Percentiles rank a stretch among this genome's conserved stretches.
Evolutionary conservation across 441 rosid species (phyloP).

Genomic region (Erysimum cheiri): DNA sequence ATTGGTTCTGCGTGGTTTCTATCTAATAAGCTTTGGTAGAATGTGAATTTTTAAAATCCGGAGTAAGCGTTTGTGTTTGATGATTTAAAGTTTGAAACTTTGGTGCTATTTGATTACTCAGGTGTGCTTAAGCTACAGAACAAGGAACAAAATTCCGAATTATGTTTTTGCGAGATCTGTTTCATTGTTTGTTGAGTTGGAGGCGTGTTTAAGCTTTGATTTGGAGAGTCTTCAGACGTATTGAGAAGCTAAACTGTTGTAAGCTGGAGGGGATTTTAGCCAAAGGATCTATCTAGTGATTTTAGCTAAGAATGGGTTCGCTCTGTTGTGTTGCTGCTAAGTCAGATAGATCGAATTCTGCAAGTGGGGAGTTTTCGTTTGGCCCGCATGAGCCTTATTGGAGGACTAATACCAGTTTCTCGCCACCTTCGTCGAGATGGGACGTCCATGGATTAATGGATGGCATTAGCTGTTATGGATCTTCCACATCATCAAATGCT

Average conservation of each 20-base stretch:
- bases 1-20: constrained; percentile 25
- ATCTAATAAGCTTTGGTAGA: constrained; percentile 9
- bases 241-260: constrained; percentile 1
- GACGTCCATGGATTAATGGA: constrained; percentile 72
- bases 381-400: constrained; percentile 69
- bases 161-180: constrained; percentile 5
- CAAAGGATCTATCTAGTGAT: constrained; percentile 9
- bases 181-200: constrained; percentile 27
- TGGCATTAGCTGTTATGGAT: constrained; percentile 57
- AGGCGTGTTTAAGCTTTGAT: constrained; percentile 19
- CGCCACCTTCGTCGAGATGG: constrained; percentile 68
- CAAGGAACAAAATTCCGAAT: neutral
- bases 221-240: neutral
- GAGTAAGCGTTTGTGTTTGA: constrained; percentile 19
- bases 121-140: constrained; percentile 30
- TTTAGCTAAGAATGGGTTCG: constrained; percentile 74
- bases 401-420: constrained; percentile 86
- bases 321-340: constrained; percentile 95
- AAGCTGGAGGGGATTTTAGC: constrained; percentile 2
- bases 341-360: constrained; percentile 80
- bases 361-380: constrained; percentile 55
- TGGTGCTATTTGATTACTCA: constrained; percentile 34
- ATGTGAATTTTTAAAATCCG: neutral
- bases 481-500: constrained; percentile 65
- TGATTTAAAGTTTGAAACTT: constrained; percentile 36